Conservation (phyloP, 176 grass and related monocot species). For the Bromus sterilis region DNA sequence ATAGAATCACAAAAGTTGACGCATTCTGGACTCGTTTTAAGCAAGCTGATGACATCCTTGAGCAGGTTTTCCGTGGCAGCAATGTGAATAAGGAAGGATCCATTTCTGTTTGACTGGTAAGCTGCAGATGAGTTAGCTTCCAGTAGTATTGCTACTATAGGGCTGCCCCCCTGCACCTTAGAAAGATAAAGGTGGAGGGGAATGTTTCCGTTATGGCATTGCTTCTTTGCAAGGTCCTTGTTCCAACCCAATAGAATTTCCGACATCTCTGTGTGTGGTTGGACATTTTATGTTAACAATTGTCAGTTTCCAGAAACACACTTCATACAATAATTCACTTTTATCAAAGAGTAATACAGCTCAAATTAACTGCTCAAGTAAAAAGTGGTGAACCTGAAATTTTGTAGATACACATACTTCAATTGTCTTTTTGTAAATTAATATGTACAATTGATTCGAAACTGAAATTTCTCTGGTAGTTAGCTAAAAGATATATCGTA, state of each 20-base stretch:
- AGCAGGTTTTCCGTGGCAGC: not conserved
- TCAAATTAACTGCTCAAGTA: not conserved
- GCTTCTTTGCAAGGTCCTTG: not conserved
- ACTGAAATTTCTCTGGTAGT: not conserved
- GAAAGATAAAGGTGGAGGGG: not conserved
- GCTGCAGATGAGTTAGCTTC: not conserved
- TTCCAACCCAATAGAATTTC: not conserved
- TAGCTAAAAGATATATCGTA: not conserved
- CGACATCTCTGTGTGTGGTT: not conserved
- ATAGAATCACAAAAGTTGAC: not conserved
- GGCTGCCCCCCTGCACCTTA: not conserved
- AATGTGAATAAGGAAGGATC: not conserved
- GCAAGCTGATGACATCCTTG: not conserved
- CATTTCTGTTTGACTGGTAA: not conserved
- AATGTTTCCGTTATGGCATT: not conserved
- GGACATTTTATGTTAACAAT: not conserved
- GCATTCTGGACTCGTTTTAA: not conserved
- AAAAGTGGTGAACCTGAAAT: too few relatives aligned
- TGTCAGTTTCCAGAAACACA: not conserved
- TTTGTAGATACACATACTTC: too few relatives aligned
- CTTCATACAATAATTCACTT: not conserved
- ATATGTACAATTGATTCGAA: not conserved
- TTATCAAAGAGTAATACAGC: not conserved
- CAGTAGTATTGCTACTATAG: not conserved
- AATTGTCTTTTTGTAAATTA: not conserved